A percentile compares a stretch with the other conserved stretches of the same genome.
phyloP scores from a whole-genome alignment of 345 rosid genomes.

The Populus euphratica region DNA sequence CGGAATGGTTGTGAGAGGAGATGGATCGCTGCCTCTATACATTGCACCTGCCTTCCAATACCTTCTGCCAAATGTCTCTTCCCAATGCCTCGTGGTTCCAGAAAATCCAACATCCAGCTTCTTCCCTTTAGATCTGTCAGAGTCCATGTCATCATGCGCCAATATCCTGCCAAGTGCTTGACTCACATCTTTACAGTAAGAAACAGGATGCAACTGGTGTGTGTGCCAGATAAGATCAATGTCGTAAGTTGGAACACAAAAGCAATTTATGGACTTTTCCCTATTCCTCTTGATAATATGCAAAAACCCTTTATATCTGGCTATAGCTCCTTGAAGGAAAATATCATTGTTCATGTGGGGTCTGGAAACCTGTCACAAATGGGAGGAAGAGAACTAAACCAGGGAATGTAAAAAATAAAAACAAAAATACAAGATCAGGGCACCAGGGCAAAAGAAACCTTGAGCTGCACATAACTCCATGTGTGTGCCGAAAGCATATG shows the following conservation, averaged over 20 bases:
- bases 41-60: constrained; percentile 95
- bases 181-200: constrained; percentile 64
- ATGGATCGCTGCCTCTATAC: constrained; percentile 72
- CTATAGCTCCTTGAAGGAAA: constrained; percentile 76
- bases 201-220: constrained; percentile 80
- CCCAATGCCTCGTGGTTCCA: constrained; percentile 82
- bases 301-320: constrained; percentile 87
- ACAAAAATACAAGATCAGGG: background rate
- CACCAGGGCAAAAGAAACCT: constrained; percentile 5
- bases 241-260: constrained; percentile 95
- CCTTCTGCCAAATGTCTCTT: constrained; percentile 71
- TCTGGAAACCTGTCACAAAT: constrained; percentile 63
- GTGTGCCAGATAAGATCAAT: constrained; percentile 97
- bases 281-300: constrained; percentile 71
- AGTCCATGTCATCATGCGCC: constrained; percentile 91
- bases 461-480: background rate
- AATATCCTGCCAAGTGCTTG: constrained; percentile 63
- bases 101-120: constrained; percentile 82
- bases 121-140: constrained; percentile 85
- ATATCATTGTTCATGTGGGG: constrained; percentile 52
- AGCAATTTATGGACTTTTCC: constrained; percentile 57
- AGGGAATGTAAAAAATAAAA: background rate
- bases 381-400: constrained; percentile 5
- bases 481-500: no score
- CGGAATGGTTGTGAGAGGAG: constrained; percentile 55